Conservation (phyloP, 2,329 filamentous ascomycete genomes). For the Chaetomium olivaceum region DNA sequence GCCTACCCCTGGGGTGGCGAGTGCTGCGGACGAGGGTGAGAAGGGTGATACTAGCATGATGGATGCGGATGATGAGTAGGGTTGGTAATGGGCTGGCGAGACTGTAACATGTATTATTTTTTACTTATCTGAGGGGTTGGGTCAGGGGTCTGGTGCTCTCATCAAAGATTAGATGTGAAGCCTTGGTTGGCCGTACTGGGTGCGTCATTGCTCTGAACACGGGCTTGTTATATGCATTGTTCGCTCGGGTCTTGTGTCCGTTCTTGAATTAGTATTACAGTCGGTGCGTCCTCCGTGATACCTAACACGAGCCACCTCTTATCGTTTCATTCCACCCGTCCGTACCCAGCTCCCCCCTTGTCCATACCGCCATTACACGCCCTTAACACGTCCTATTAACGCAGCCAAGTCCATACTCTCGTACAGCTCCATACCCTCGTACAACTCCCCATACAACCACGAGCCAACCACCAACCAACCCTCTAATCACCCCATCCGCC, state of each 20-base stretch:
- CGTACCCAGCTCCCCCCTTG: not conserved
- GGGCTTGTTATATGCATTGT: not conserved
- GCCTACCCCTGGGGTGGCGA: constrained; percentile 15
- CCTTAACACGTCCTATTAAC: not conserved
- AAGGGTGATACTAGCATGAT: constrained; percentile 32
- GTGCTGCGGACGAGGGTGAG: constrained; percentile 20
- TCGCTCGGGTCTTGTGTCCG: not conserved
- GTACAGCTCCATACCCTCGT: constrained; percentile 7
- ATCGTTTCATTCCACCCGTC: not conserved
- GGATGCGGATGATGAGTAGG: constrained; percentile 30
- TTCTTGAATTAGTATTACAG: not conserved
- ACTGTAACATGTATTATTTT: constrained; percentile 20
- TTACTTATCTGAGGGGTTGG: not conserved
- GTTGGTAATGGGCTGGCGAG: constrained; percentile 5
- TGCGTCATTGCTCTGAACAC: not conserved
- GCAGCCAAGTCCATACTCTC: not conserved
- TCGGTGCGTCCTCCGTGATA: not conserved
- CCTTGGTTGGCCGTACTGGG: not conserved
- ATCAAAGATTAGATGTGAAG: not conserved
- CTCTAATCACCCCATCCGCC: not conserved
- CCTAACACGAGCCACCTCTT: not conserved
- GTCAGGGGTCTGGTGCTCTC: not conserved
- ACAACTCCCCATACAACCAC: constrained; percentile 2
- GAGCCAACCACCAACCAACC: constrained; percentile 9
- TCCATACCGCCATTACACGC: too few species aligned